Conservation (phyloP, 352 stramenopile genomes). For the Pythium brachiatum region DNA sequence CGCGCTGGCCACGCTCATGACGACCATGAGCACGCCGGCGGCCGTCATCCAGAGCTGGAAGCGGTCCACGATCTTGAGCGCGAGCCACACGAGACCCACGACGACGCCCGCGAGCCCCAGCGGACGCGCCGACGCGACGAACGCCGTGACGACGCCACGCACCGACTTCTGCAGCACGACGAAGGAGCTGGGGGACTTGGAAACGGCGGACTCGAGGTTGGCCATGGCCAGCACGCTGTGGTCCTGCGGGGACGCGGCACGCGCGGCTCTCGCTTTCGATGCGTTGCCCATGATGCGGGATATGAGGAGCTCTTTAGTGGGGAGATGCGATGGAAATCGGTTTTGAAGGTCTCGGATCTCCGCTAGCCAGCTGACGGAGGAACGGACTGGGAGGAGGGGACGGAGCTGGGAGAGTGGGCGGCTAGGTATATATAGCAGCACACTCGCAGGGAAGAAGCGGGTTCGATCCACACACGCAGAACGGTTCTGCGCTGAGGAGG, state of each 20-base stretch:
- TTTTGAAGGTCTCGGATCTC: not conserved
- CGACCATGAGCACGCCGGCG: constrained; percentile 57
- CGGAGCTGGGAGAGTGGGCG: not conserved
- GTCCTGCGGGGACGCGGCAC: constrained; percentile 11
- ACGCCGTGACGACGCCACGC: constrained; percentile 25
- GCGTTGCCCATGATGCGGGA: constrained; percentile 11
- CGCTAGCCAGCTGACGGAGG: not conserved
- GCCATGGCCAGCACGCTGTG: constrained; percentile 16
- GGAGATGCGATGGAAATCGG: not conserved
- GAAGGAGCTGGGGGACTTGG: constrained; percentile 11
- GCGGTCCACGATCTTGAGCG: constrained; percentile 40
- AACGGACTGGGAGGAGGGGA: not conserved
- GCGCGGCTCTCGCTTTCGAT: constrained; percentile 15
- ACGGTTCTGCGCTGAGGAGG: not conserved
- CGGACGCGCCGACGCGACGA: constrained; percentile 29
- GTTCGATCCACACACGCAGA: constrained; percentile 3
- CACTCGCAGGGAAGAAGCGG: not conserved
- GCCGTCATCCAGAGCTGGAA: constrained; percentile 72
- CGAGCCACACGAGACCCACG: constrained; percentile 44
- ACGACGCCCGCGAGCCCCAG: constrained; percentile 32
- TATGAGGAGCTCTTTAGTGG: not conserved
- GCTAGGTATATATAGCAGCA: not conserved
- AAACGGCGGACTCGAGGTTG: constrained; percentile 3
- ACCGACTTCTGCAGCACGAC: constrained; percentile 24
- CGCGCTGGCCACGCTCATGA: constrained; percentile 55